phyloP scores from a whole-genome alignment of 2,329 filamentous ascomycete species.

The Amylocarpus encephaloides region DNA sequence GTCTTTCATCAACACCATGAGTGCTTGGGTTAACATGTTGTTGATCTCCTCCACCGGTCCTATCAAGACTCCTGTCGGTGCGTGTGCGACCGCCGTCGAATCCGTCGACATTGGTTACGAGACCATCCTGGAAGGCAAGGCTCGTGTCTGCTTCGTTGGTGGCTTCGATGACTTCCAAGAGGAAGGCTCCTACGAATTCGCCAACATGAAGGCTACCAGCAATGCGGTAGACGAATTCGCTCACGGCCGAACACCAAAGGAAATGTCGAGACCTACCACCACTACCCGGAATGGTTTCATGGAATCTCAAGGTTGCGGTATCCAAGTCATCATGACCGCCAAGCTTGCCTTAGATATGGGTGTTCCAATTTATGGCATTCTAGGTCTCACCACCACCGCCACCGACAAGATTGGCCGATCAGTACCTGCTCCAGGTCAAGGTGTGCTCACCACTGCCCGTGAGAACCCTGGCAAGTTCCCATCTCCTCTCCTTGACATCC shows the following conservation, averaged over 20 bases:
- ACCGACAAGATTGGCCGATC: slow-evolving; percentile 99
- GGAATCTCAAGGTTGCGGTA: slow-evolving; percentile 97
- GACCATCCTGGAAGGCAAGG: slow-evolving; percentile 97
- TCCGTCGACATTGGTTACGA: slow-evolving; percentile 97
- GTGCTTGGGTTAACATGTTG: slow-evolving; percentile 99
- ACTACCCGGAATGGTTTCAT: slow-evolving; percentile 98
- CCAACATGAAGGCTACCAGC: slow-evolving; percentile 99
- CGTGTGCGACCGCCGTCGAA: slow-evolving; percentile 94
- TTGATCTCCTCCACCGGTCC: slow-evolving; percentile 93
- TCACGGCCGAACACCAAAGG: slow-evolving; percentile 87
- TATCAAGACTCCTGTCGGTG: slow-evolving; percentile 97
- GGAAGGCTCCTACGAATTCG: slow-evolving; percentile 98
- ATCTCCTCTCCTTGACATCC: slow-evolving; percentile 92
- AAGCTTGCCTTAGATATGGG: slow-evolving; percentile 96
- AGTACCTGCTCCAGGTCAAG: slow-evolving; percentile 91
- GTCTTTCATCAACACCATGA: slow-evolving; percentile 99
- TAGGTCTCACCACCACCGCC: slow-evolving; percentile 89
- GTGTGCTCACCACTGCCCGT: slow-evolving; percentile 91
- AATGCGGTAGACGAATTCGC: slow-evolving; percentile 95
- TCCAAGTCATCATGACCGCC: slow-evolving; percentile 98
- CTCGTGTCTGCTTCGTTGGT: slow-evolving; percentile 93
- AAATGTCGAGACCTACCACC: slow-evolving; percentile 97
- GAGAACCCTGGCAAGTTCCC: slow-evolving; percentile 89
- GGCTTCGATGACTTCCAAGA: slow-evolving; percentile 99
- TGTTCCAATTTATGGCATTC: slow-evolving; percentile 91